These are phyloP conservation scores for Neonectria hederae DNA, from an alignment of 2,329 filamentous ascomycete species.

Conservation along the genomic window DNA sequence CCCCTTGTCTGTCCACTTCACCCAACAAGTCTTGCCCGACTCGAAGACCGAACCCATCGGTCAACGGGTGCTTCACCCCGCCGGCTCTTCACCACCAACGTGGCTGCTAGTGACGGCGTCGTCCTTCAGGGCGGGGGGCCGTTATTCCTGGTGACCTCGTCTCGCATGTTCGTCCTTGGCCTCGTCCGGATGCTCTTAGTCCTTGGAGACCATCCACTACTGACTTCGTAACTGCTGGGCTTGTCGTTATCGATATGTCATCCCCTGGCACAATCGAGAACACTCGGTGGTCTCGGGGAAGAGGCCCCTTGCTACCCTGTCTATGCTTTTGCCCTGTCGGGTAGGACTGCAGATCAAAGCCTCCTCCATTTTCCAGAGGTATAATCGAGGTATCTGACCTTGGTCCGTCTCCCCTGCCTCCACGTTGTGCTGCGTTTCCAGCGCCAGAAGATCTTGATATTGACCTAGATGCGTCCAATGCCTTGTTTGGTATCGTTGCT, in stretches of 20 bases:
- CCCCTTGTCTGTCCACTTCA: conserved; percentile 12
- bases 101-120: background rate
- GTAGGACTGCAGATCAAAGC: conserved; percentile 3
- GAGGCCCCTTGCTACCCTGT: background rate
- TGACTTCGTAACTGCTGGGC: background rate
- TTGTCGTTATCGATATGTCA: conserved; percentile 26
- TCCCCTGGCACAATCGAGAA: conserved; percentile 45
- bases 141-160: background rate
- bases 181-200: background rate
- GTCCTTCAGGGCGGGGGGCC: background rate
- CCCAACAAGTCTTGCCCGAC: background rate
- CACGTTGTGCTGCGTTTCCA: conserved; percentile 6
- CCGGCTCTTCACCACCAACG: conserved; percentile 11
- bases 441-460: conserved; percentile 7
- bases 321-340: background rate
- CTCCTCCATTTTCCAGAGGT: conserved; percentile 10
- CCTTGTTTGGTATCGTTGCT: background rate
- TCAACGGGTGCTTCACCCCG: background rate
- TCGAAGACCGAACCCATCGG: background rate
- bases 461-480: conserved; percentile 11
- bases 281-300: conserved; percentile 33
- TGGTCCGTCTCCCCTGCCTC: conserved; percentile 18
- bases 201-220: too few species aligned
- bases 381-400: conserved; percentile 5
- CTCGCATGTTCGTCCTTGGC: background rate